These are phyloP conservation scores for Paracoccidioides lutzii DNA, from an alignment of 2,329 filamentous ascomycete species.

Conservation along the genomic window DNA sequence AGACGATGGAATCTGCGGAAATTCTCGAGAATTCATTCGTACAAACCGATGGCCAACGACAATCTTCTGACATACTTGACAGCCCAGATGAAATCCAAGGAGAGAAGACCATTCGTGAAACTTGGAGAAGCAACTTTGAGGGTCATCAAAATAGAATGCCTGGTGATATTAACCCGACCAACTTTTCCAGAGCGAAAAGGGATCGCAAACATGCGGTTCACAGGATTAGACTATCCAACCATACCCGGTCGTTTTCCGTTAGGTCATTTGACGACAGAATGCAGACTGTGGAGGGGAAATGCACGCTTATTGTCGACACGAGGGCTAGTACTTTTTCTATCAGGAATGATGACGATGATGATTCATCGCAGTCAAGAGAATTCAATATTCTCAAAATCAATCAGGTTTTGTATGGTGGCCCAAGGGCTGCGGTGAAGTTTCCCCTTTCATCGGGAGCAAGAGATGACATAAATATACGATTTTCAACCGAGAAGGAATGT, in stretches of 20 bases:
- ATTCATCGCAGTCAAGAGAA: neutral
- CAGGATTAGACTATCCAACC: neutral
- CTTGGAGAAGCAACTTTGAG: conserved; percentile 4
- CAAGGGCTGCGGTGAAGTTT: neutral
- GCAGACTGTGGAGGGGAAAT: neutral
- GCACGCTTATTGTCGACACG: neutral
- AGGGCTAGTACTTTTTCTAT: neutral
- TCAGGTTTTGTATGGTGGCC: neutral
- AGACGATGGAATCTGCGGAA: neutral
- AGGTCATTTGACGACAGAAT: neutral
- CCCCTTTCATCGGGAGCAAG: neutral
- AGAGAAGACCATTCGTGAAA: conserved; percentile 18
- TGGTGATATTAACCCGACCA: conserved; percentile 22
- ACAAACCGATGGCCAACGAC: conserved; percentile 2
- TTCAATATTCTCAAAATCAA: neutral
- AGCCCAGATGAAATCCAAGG: conserved; percentile 31
- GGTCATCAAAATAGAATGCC: conserved; percentile 15
- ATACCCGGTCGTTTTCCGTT: neutral
- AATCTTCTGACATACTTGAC: conserved; percentile 14
- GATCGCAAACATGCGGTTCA: neutral
- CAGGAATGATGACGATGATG: too few species aligned
- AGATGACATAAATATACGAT: conserved; percentile 19
- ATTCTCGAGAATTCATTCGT: neutral
- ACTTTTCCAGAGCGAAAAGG: conserved; percentile 11
- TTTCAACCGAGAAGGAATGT: conserved; percentile 14